Percentiles rank a stretch among this genome's conserved stretches.
These are phyloP conservation scores for Isatis tinctoria DNA, from an alignment of 345 rosid species.

Conservation along the genomic window DNA sequence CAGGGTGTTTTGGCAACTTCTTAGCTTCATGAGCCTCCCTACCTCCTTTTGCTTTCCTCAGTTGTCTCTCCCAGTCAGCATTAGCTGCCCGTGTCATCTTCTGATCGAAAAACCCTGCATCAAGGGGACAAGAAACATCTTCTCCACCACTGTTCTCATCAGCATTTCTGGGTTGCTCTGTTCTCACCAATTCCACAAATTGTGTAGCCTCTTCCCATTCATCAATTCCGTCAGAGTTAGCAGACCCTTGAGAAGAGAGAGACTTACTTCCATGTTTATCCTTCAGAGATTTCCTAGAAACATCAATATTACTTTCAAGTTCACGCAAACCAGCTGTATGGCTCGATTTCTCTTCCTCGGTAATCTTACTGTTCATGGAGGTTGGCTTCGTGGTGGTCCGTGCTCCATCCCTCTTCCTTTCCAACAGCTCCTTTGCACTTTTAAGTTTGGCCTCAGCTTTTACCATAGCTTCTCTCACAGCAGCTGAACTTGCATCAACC, in stretches of 20 bases:
- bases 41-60: conserved; percentile 31
- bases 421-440: conserved; percentile 61
- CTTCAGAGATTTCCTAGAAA: conserved; percentile 25
- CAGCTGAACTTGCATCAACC: conserved; percentile 82
- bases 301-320: conserved; percentile 15
- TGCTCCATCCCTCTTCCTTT: conserved; percentile 56
- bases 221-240: conserved; percentile 42
- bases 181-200: conserved; percentile 63
- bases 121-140: conserved; percentile 21
- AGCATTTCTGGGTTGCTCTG: conserved; percentile 43
- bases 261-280: conserved; percentile 43
- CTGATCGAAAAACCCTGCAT: conserved; percentile 34
- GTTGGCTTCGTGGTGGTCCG: conserved; percentile 29
- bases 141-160: conserved; percentile 39
- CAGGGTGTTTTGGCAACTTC: conserved; percentile 32
- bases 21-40: conserved; percentile 36
- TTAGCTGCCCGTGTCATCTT: conserved; percentile 34
- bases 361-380: conserved; percentile 34
- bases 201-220: conserved; percentile 77
- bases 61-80: conserved; percentile 35
- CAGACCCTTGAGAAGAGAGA: conserved; percentile 40
- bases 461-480: conserved; percentile 74
- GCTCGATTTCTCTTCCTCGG: conserved; percentile 36
- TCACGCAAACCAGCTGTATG: conserved; percentile 32
- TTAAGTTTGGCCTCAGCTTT: conserved; percentile 76